Base-by-base conservation (phyloP, 495 filamentous ascomycete species). In the Trypethelium eluteriae region DNA sequence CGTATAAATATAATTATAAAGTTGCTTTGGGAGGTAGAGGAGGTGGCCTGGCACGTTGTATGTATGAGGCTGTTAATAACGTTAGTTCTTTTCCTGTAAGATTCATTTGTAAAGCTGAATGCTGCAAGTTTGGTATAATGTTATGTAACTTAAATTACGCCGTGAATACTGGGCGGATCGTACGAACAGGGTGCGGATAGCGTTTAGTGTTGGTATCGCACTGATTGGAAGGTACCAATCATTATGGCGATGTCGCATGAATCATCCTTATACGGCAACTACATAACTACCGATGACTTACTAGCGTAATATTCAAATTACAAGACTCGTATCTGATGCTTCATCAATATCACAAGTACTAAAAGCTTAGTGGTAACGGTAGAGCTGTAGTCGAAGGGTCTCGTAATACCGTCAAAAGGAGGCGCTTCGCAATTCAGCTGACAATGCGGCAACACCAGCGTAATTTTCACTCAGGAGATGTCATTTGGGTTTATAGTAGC, bases 361-460 rank as follows among this genome's bases (percentile, higher is more conserved):
- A 46, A 46, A 46, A 46, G 41, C 41, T 46, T 46, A 46, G 41
- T 46, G 41, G 41, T 46, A 46, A 46, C n/a, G n/a, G n/a, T n/a
- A n/a, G n/a, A 46, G 41, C 41, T 46, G 41, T 46, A 46, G 41
- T 46, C 41, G 41, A 46, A 46, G 41, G 41, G 41, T 46, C 41
- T 46, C 41, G 41, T 46, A 46, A 46, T 46, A 46, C 41, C 41
- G 14, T 46, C 41, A 46, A 46, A 46, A 46, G 41, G 41, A 46
- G 41, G 41, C 41, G 6, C 41, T 46, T 14, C 41, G 41, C 41
- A 46, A 46, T 46, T 46, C 41, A 46, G 41, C 41, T 46, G 41
- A 46, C 41, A 46, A 46, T 46, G 41, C 14, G 41, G 41, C 41
- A 46, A 46, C 41, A 14, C 41, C 41, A 46, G 41, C 41, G 41